Base-by-base conservation (phyloP, 2,329 filamentous ascomycete genomes). In the Diplodia intermedia region DNA sequence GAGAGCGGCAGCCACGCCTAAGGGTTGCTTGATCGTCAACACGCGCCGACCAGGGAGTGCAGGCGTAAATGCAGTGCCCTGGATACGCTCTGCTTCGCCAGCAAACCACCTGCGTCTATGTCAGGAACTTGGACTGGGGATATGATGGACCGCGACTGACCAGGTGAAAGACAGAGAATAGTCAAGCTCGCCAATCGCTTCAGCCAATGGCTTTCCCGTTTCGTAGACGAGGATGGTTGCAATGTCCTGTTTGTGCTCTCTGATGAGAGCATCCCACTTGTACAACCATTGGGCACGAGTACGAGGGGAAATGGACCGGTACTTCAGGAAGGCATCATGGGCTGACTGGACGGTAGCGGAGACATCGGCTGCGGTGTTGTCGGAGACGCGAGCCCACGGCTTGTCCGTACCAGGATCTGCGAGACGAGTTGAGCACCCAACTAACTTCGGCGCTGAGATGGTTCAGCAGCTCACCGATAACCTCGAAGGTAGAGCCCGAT, bases 11-110 rank as follows among this genome's bases (percentile, higher is more conserved):
- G 86, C 84, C 12, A 91, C 89, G 67, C 90, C 90, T 69, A 91
- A 84, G 0, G 90, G 90, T 77, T 92, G 90, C 81, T 94, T 94
- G 72, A 93, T 85, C 0, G 89, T 90, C 69, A 94, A 86, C 2
- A 89, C 84, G 9, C 90, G 83, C 5, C 91, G 82, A 38, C 88
- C 87, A 0, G 90, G 87, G 0, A 86, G 79, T 0, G 90, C 82
- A 0, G 89, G 84, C 0, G 84, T 82, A 54, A 87, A 85, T 3
- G 89, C 84, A 0, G 84, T 84, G 15, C 91, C 90, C 31, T 85
- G 83, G 15, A 89, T 84, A 38, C 87, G 82, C 77, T 89, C 82
- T 74, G 86, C 86, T 72, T 89, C 87, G 2, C 86, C 87, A 18
- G 83, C 82, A 72, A 86, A 86, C 84, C 84, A 86, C 57, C 57